These are phyloP conservation scores for Haplosporangium gracile DNA, from an alignment of 192 early-diverging fungal species.

Conservation along the genomic window DNA sequence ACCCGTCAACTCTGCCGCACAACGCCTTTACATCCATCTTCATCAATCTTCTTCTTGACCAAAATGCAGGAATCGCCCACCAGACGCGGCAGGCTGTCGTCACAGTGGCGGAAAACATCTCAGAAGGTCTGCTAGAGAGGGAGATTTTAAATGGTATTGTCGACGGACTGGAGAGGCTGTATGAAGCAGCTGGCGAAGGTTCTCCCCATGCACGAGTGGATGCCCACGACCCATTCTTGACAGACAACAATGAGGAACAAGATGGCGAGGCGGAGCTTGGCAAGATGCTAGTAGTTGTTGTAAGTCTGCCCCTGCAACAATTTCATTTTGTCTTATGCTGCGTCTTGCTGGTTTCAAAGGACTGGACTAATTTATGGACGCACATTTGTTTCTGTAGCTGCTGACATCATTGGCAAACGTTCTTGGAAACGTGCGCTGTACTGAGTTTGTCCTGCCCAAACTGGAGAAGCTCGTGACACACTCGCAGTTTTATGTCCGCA, in stretches of 20 bases:
- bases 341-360: not conserved
- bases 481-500: conserved; percentile 69
- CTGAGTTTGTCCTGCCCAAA: conserved; percentile 61
- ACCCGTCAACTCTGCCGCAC: conserved; percentile 37
- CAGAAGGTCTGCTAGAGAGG: conserved; percentile 54
- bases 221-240: conserved; percentile 8
- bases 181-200: conserved; percentile 12
- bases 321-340: not conserved
- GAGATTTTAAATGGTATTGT: conserved; percentile 68
- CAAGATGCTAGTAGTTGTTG: conserved; percentile 59
- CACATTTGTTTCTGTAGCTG: conserved; percentile 48
- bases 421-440: conserved; percentile 62
- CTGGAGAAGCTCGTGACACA: conserved; percentile 60
- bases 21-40: conserved; percentile 60
- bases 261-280: conserved; percentile 60
- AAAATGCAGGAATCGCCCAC: conserved; percentile 66
- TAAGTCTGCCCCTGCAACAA: conserved; percentile 14
- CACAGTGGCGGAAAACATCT: conserved; percentile 56
- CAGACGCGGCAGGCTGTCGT: conserved; percentile 62
- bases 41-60: conserved; percentile 67
- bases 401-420: conserved; percentile 61
- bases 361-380: not conserved
- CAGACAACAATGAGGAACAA: conserved; percentile 29
- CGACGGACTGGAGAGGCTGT: conserved; percentile 58
- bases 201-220: not conserved